Percentiles rank a stretch among this genome's conserved stretches.
Evolutionary conservation across 495 filamentous ascomycete species (phyloP).

Genomic region (Penicillium riverlandense): DNA sequence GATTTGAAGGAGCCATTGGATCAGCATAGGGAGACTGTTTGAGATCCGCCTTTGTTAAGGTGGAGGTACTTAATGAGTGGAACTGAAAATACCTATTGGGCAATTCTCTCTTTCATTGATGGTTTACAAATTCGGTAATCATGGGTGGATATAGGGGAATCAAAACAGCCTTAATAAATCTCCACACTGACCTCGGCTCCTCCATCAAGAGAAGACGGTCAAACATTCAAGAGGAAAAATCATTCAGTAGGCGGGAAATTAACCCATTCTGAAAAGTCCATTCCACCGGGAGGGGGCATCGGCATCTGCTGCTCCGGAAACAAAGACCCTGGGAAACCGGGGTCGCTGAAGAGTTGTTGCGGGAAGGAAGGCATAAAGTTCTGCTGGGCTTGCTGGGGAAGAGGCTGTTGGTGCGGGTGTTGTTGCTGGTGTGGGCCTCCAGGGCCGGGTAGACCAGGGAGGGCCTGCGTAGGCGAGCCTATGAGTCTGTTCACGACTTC

Average conservation of each 20-base stretch:
- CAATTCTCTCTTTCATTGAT: too few relatives aligned
- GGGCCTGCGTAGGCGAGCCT: constrained; percentile 19
- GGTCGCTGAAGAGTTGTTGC: constrained; percentile 32
- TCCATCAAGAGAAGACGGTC: too few relatives aligned
- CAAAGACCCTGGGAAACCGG: constrained; percentile 26
- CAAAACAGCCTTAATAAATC: too few relatives aligned
- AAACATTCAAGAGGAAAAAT: constrained; percentile 4
- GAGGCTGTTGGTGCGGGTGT: constrained; percentile 1
- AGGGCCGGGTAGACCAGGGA: background rate
- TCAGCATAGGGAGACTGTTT: constrained; percentile 15
- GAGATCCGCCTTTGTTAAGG: background rate
- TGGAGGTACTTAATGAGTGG: too few relatives aligned
- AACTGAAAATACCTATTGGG: too few relatives aligned
- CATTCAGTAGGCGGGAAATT: constrained; percentile 25
- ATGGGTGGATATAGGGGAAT: too few relatives aligned
- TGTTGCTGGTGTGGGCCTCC: constrained; percentile 7
- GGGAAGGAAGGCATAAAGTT: constrained; percentile 32
- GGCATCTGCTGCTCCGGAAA: constrained; percentile 33
- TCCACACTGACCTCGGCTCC: too few relatives aligned
- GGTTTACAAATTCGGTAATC: too few relatives aligned
- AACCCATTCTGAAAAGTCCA: constrained; percentile 44
- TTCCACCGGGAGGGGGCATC: constrained; percentile 21
- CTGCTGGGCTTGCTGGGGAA: constrained; percentile 8
- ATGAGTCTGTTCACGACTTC: constrained; percentile 39
- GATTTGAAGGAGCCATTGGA: constrained; percentile 18